A percentile compares a stretch with the other conserved stretches of the same genome.
These are phyloP conservation scores for Suhomyces taliae DNA, from an alignment of 1,139 yeast species.

Conservation along the genomic window DNA sequence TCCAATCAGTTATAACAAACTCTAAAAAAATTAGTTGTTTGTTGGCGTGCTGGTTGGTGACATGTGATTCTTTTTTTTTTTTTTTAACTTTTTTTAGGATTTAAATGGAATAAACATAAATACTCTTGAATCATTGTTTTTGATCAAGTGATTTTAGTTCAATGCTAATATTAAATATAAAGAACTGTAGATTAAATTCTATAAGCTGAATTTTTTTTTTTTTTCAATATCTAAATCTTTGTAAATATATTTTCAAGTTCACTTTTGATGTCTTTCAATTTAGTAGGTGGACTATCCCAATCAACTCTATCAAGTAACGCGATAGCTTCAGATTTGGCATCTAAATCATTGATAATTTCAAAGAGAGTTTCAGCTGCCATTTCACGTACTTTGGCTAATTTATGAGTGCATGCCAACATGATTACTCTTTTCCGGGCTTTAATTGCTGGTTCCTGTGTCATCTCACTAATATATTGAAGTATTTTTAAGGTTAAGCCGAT, in stretches of 20 bases:
- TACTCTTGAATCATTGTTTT: not conserved
- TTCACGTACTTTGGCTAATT: constrained; percentile 25
- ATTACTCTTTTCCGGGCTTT: constrained; percentile 21
- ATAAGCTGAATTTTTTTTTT: no score
- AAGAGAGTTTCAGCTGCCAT: constrained; percentile 36
- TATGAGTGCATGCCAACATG: constrained; percentile 33
- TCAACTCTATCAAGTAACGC: constrained; percentile 18
- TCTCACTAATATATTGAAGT: constrained; percentile 32
- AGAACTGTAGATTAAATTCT: no score
- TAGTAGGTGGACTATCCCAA: constrained; percentile 20
- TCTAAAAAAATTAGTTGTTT: no score
- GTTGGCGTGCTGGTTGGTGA: not conserved
- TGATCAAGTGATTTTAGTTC: not conserved
- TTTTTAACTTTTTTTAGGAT: not conserved
- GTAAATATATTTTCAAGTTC: constrained; percentile 6
- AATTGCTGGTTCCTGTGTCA: constrained; percentile 3
- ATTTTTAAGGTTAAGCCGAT: constrained; percentile 34
- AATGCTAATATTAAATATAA: no score
- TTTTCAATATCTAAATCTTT: not conserved
- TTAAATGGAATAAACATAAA: constrained; percentile 1
- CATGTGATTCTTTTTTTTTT: not conserved
- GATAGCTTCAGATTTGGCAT: constrained; percentile 3
- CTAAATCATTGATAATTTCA: constrained; percentile 28
- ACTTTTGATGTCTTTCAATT: constrained; percentile 6
- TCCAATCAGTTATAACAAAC: not conserved